Evolutionary conservation across 257 asterid species (phyloP).

Genomic region (Catharanthus roseus): DNA sequence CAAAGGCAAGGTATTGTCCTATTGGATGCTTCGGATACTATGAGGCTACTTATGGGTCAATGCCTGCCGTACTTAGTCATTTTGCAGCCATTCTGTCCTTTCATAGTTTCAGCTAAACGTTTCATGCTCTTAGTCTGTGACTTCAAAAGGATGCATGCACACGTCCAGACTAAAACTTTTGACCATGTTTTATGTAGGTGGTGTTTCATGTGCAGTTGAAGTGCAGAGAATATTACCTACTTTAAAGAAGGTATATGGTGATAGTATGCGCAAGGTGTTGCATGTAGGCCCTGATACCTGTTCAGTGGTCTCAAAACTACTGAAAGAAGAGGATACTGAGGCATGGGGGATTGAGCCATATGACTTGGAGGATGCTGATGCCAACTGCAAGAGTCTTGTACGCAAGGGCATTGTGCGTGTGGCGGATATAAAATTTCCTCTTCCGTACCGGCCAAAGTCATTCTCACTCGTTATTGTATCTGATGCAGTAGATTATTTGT

Average conservation of each 20-base stretch:
- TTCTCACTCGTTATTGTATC: slow-evolving; percentile 79
- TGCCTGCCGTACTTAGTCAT: too few relatives aligned
- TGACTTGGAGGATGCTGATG: slow-evolving; percentile 70
- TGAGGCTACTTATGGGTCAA: not conserved
- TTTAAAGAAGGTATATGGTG: slow-evolving; percentile 76
- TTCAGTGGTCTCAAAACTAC: slow-evolving; percentile 56
- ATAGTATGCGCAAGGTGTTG: slow-evolving; percentile 67
- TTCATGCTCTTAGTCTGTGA: not conserved
- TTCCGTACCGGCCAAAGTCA: slow-evolving; percentile 77
- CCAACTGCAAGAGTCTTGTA: slow-evolving; percentile 66
- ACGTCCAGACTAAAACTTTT: not conserved
- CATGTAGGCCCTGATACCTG: slow-evolving; percentile 92
- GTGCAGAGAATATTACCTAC: slow-evolving; percentile 54
- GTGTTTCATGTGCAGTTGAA: slow-evolving; percentile 62
- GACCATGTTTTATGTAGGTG: slow-evolving; percentile 41
- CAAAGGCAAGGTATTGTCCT: not conserved
- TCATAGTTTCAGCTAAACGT: not conserved
- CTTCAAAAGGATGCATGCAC: not conserved
- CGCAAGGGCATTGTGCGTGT: slow-evolving; percentile 77
- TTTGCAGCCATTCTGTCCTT: not conserved
- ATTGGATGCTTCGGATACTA: not conserved
- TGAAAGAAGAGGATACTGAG: slow-evolving; percentile 80
- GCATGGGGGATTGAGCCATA: slow-evolving; percentile 95
- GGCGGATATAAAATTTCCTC: slow-evolving; percentile 86
- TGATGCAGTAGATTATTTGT: slow-evolving; percentile 84